Base-by-base conservation (phyloP, 2,329 filamentous ascomycete genomes). In the Cephalotrichum gorgonifer region DNA sequence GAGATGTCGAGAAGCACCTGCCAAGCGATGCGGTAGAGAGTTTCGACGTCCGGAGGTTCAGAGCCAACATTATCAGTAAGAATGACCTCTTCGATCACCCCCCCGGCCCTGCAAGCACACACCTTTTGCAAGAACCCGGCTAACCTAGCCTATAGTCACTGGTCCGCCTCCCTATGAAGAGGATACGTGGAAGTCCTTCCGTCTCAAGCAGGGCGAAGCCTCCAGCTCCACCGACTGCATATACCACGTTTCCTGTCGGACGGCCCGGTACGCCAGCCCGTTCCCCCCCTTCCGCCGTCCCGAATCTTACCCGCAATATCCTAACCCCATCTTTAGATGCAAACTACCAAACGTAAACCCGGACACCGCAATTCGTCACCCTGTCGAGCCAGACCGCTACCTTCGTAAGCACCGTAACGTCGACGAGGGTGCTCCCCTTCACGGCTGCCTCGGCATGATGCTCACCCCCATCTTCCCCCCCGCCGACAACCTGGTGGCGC, bases 261-360 rank as follows among this genome's bases (percentile, higher is more conserved):
- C 46, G 11, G 39, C 46, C 12, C 35, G 46, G 46, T 48, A 33
- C 26, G 38, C 26, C 35, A 39, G n/a, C 12, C 31, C 20, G 4
- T 17, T 7, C 20, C 31, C 22, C 25, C 8, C 15, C n/a, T 23
- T 20, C 20, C 2, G 9, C n/a, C 22, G 39, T 17, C 25, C 6
- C 33, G 27, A 20, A 26, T 11, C n/a, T 22, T 11, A 50, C 55
- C 53, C 23, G 53, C 38, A 28, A 22, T n/a, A n/a, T n/a, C 35
- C 14, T 20, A 39, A 17, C 17, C 15, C 35, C 35, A 11, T 8
- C 33, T 8, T 12, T 45, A 75, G 73, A 49, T 88, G 85, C 65
- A 85, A 81, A 56, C 62, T 88, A 55, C 83, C 83, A 20, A 88
- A 88, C 55, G 80, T 86, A 1, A 73, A 87, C 60, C 83, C 75